Base-by-base conservation (phyloP, 768 basidiomycete species). In the Pholiota molesta region DNA sequence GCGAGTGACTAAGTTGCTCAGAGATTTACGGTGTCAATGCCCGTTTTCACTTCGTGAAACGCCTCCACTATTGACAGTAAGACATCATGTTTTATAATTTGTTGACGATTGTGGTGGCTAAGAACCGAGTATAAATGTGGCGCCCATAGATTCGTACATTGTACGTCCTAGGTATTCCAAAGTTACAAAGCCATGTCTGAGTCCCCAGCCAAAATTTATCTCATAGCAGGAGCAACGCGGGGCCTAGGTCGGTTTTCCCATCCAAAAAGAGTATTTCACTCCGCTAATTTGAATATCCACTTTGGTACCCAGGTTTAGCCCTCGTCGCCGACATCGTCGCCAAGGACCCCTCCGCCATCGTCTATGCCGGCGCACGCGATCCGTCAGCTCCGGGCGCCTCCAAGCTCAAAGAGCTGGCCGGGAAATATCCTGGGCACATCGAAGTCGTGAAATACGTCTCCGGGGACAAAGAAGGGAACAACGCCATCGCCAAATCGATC, bases 291-390 rank as follows among this genome's bases (percentile, higher is more conserved):
- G 9, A 37, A 9, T 31, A 31, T 31, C 6, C 3, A 37, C 33
- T 35, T 8, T 35, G 9, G 11, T 13, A 37, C 11, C 10, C 10
- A 57, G 56, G 56, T 10, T 40, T 57, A 11, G 56, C 42, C 17
- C 39, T 57, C 26, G 56, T 57, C 23, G 28, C 19, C 3, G 14
- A 31, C 10, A 47, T 57, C 19, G 26, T n/a, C 5, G 3, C 40
- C 1, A 45, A 28, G n/a, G 40, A 29, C 10, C 19, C 56, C 7
- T 19, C 40, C 44, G 42, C 56, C 8, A 29, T 57, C n/a, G 17
- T 57, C 26, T 57, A 57, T 31, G 56, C 56, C 1, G 56, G 42
- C 3, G 56, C 19, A 16, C 56, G 56, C 17, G 42, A 57, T 9
- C 26, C 28, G 1, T 2, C 42, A 2, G 9, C 6, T 31, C 6